These are phyloP conservation scores for Schizonepeta tenuifolia DNA, from an alignment of 257 asterid species.

Conservation along the genomic window DNA sequence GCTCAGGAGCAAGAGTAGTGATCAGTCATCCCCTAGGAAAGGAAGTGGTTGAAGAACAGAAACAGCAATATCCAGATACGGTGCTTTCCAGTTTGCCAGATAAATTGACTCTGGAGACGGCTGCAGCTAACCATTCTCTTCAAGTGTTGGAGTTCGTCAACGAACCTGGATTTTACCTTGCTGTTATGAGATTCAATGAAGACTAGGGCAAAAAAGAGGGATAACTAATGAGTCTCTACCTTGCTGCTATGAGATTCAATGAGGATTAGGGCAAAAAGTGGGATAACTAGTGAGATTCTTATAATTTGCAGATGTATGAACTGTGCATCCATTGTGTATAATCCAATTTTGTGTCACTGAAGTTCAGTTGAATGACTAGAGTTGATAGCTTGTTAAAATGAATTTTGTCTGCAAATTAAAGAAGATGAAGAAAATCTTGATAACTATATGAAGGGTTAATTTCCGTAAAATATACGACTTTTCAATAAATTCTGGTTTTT, in stretches of 20 bases:
- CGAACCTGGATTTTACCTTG: conserved; percentile 65
- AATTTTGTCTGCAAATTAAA: too few relatives aligned
- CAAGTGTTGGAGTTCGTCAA: conserved; percentile 60
- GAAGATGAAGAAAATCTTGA: too few relatives aligned
- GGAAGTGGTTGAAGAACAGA: conserved; percentile 60
- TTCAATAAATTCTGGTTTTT: too few relatives aligned
- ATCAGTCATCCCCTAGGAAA: conserved; percentile 84
- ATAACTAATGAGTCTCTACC: conserved; percentile 42
- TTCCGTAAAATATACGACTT: too few relatives aligned
- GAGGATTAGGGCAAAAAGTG: not conserved
- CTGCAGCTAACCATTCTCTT: conserved; percentile 56
- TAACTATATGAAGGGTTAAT: too few relatives aligned
- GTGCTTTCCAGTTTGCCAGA: conserved; percentile 73
- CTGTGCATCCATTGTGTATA: not conserved
- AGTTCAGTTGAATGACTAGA: not conserved
- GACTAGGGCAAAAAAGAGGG: conserved; percentile 2
- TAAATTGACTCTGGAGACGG: conserved; percentile 37
- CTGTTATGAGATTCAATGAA: conserved; percentile 41
- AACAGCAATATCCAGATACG: conserved; percentile 56
- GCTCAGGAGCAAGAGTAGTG: conserved; percentile 79
- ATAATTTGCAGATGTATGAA: not conserved
- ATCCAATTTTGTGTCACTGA: not conserved
- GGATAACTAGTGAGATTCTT: not conserved
- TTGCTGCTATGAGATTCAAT: conserved; percentile 46
- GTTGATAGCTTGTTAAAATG: not conserved